Conservation (phyloP, 495 filamentous ascomycete species). For the Cenococcum geophilum region DNA sequence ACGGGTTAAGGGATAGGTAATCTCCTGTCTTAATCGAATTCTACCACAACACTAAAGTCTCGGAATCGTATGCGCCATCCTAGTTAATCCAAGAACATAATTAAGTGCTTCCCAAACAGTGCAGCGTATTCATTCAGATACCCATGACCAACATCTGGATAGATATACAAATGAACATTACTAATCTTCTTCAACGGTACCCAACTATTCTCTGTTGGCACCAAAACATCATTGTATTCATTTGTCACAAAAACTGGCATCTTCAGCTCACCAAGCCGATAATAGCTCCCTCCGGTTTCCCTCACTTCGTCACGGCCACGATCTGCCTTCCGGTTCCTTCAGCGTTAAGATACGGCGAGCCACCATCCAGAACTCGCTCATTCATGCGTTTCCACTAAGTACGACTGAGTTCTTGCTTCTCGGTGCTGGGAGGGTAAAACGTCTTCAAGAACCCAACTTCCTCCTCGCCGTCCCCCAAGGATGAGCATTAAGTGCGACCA, state of each 20-base stretch:
- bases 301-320: conserved; percentile 27
- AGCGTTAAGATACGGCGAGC: conserved; percentile 14
- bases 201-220: conserved; percentile 34
- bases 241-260: conserved; percentile 37
- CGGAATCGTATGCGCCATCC: neutral
- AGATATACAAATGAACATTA: conserved; percentile 31
- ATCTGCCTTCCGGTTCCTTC: conserved; percentile 28
- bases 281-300: conserved; percentile 17
- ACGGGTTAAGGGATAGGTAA: too few species aligned
- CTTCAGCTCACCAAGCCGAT: conserved; percentile 29
- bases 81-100: conserved; percentile 5
- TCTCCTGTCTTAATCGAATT: too few species aligned
- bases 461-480: conserved; percentile 9
- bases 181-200: conserved; percentile 29
- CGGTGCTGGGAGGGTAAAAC: conserved; percentile 24
- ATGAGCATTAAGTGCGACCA: conserved; percentile 21
- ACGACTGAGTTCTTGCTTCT: conserved; percentile 21
- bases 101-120: conserved; percentile 1
- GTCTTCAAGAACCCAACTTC: conserved; percentile 9
- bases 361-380: conserved; percentile 1
- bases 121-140: conserved; percentile 27
- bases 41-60: too few species aligned
- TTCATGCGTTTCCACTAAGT: conserved; percentile 30
- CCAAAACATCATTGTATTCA: conserved; percentile 34
- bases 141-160: conserved; percentile 35